A percentile compares a stretch with the other conserved stretches of the same genome.
These are phyloP conservation scores for Aspergillus sclerotiicarbonarius DNA, from an alignment of 495 filamentous ascomycete genomes.

Conservation along the genomic window DNA sequence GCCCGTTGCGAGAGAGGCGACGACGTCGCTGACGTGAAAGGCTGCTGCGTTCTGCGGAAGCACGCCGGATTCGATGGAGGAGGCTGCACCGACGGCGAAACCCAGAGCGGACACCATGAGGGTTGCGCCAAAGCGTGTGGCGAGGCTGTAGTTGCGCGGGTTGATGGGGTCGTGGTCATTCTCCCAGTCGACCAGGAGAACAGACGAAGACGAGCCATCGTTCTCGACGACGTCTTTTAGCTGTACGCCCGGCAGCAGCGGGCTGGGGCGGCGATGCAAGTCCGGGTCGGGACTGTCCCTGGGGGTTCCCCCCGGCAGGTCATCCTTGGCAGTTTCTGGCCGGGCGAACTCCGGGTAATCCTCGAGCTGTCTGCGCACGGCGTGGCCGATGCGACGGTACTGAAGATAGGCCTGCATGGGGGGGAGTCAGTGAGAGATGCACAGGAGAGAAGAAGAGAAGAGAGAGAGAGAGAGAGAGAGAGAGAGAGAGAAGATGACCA, in stretches of 20 bases:
- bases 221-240: conserved; percentile 3
- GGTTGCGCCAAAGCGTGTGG: conserved; percentile 40
- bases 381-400: conserved; percentile 10
- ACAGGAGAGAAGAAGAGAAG: background rate
- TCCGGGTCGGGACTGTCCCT: background rate
- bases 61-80: conserved; percentile 50
- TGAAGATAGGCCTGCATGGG: conserved; percentile 9
- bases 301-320: background rate
- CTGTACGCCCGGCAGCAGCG: conserved; percentile 1
- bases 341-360: conserved; percentile 1
- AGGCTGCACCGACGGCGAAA: conserved; percentile 51
- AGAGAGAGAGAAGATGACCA: too few relatives aligned
- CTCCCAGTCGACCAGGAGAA: conserved; percentile 49
- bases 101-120: conserved; percentile 52
- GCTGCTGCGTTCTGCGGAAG: conserved; percentile 43
- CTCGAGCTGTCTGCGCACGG: conserved; percentile 4
- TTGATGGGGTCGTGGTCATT: conserved; percentile 52
- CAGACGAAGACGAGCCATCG: conserved; percentile 1
- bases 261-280: background rate
- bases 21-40: conserved; percentile 53
- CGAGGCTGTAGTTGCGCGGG: conserved; percentile 54
- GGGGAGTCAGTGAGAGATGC: background rate
- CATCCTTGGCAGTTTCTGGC: background rate
- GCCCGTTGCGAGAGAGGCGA: conserved; percentile 48
- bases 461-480: too few relatives aligned